Evolutionary conservation across 2,329 filamentous ascomycete species (phyloP).

Genomic region (Cladosporium austrohemisphaericum): DNA sequence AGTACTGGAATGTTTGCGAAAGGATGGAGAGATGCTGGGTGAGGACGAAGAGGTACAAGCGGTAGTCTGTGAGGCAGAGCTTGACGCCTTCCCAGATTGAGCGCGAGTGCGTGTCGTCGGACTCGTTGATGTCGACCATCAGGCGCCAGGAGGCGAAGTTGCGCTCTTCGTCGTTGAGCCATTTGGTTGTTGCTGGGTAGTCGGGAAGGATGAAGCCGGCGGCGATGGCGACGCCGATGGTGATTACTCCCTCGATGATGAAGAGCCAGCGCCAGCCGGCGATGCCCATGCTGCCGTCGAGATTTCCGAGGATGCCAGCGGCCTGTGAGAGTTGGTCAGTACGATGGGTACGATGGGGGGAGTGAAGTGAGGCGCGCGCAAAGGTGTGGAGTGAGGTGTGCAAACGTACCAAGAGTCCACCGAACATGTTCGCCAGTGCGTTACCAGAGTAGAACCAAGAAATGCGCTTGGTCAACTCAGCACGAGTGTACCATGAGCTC

Average conservation of each 20-base stretch:
- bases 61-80: conserved; percentile 48
- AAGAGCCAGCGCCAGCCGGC: conserved; percentile 42
- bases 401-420: conserved; percentile 5
- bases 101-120: conserved; percentile 37
- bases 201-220: conserved; percentile 44
- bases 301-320: conserved; percentile 44
- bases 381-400: not conserved
- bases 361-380: too few species aligned
- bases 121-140: conserved; percentile 47
- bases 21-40: conserved; percentile 52
- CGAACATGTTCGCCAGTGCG: conserved; percentile 31
- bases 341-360: not conserved
- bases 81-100: conserved; percentile 47
- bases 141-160: conserved; percentile 53
- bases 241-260: conserved; percentile 35
- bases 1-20: conserved; percentile 59
- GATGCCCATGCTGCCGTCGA: conserved; percentile 34
- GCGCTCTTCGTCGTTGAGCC: conserved; percentile 52
- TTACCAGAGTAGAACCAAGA: conserved; percentile 27
- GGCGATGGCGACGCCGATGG: conserved; percentile 24
- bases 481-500: conserved; percentile 50
- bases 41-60: conserved; percentile 53
- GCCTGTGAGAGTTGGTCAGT: conserved; percentile 27
- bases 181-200: conserved; percentile 52
- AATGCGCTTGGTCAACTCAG: conserved; percentile 34